Evolutionary conservation across 1,284 basidiomycete genomes (phyloP), one percentile per base, ranked within the genome.

Genomic region (Fomitiporia mediterranea): DNA sequence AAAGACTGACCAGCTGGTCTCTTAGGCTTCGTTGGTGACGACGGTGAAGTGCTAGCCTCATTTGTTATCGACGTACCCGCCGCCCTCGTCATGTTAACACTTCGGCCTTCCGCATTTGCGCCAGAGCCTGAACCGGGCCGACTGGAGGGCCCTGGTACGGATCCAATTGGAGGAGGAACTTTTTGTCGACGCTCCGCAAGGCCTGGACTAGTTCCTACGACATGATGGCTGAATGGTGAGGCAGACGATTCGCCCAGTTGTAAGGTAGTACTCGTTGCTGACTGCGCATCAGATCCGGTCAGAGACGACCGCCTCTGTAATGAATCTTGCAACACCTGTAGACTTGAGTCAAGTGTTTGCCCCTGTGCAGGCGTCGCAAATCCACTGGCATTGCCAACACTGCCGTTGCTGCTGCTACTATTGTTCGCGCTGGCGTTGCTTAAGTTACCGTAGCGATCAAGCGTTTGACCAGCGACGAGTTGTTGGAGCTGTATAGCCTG

Each of bases 401-500:
- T 32, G 19, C 35, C 15, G 39, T 38, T n/a, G 15, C 7, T 27
- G 9, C 11, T 38, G 21, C n/a, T 19, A 35, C 21, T 34, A n/a
- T n/a, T n/a, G 11, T 35, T 51, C 11, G 23, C 13, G 28, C 17
- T 27, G 19, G 19, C 8, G n/a, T 37, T 51, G 32, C 21, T 51
- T 11, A 51, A 51, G 19, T 38, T 40, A 17, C 15, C 30, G 32
- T 51, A 43, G 17, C 49, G 21, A n/a, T 57, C 48, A 17, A 23
- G 8, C n/a, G 37, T 30, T 13, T 51, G 50, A 3, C 46, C 47
- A n/a, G n/a, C 34, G 27, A 57, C 46, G 37, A 57, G 51, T 28
- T 53, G 56, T 34, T 53, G 56, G 30, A 57, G 44, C 43, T 53
- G 56, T 3, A 37, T 37, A 19, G 56, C 51, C 19, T 57, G 51